Conservation (phyloP, 805 yeast species). For the Lachancea thermotolerans region DNA sequence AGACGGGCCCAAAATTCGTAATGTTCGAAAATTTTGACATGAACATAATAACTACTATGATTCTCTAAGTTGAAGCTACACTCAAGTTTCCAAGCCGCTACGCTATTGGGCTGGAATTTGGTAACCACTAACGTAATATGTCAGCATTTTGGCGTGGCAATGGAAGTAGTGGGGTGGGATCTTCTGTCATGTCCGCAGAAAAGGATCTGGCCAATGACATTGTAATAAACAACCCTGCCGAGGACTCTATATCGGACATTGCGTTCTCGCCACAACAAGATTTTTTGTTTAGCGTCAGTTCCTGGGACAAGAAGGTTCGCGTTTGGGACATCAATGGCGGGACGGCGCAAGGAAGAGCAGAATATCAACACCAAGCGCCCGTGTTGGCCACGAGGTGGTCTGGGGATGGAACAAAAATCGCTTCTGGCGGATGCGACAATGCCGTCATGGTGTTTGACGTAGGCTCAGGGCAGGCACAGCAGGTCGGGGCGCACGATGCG, state of each 20-base stretch:
- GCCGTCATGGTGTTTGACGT: constrained; percentile 79
- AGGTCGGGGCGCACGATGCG: constrained; percentile 80
- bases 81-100: background rate
- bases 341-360: constrained; percentile 77
- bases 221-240: constrained; percentile 73
- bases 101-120: background rate
- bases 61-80: no score
- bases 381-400: constrained; percentile 80
- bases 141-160: constrained; percentile 11
- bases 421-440: constrained; percentile 88
- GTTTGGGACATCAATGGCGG: constrained; percentile 84
- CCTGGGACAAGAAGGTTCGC: constrained; percentile 94
- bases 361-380: constrained; percentile 86
- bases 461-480: constrained; percentile 72
- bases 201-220: constrained; percentile 56
- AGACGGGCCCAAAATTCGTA: background rate
- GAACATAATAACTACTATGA: background rate
- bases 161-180: constrained; percentile 5
- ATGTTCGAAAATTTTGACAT: background rate
- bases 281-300: constrained; percentile 61
- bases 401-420: constrained; percentile 77
- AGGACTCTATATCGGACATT: constrained; percentile 79
- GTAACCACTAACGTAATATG: background rate
- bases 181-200: constrained; percentile 25
- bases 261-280: constrained; percentile 86